Conservation (phyloP, 176 grass and related monocot genomes). For the Zea mays region DNA sequence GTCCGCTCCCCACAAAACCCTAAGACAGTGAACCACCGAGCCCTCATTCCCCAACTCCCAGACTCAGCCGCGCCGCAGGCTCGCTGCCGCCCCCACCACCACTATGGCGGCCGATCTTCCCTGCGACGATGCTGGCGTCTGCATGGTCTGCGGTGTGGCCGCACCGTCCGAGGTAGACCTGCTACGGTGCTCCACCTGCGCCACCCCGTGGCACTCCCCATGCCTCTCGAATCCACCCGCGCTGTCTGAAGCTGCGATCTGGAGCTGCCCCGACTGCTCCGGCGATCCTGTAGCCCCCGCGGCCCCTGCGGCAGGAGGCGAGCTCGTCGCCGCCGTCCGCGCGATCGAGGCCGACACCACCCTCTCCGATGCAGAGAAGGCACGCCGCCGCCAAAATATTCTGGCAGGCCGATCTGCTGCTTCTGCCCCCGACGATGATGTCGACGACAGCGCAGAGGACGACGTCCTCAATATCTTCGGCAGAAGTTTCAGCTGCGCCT, state of each 20-base stretch:
- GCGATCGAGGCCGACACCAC: conserved; percentile 62
- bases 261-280: conserved; percentile 80
- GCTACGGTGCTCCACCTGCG: conserved; percentile 65
- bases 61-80: conserved; percentile 1
- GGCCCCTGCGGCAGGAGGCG: background rate
- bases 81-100: background rate
- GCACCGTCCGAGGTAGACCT: conserved; percentile 46
- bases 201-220: conserved; percentile 77
- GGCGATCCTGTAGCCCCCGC: background rate
- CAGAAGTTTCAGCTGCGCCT: conserved; percentile 59
- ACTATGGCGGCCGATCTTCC: conserved; percentile 44
- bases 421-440: background rate
- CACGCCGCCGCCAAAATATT: conserved; percentile 61
- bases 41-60: background rate
- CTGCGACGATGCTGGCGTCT: conserved; percentile 71
- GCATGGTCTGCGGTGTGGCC: conserved; percentile 65
- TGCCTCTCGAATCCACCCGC: conserved; percentile 63
- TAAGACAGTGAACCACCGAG: background rate
- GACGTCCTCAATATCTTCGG: conserved; percentile 38
- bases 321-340: conserved; percentile 63
- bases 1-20: conserved; percentile 10
- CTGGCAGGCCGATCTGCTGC: conserved; percentile 36
- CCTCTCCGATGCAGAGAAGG: conserved; percentile 73
- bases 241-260: conserved; percentile 48
- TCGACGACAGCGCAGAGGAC: conserved; percentile 4